These are phyloP conservation scores for Tagetes erecta DNA, from an alignment of 129 eudicot species.

Conservation along the genomic window DNA sequence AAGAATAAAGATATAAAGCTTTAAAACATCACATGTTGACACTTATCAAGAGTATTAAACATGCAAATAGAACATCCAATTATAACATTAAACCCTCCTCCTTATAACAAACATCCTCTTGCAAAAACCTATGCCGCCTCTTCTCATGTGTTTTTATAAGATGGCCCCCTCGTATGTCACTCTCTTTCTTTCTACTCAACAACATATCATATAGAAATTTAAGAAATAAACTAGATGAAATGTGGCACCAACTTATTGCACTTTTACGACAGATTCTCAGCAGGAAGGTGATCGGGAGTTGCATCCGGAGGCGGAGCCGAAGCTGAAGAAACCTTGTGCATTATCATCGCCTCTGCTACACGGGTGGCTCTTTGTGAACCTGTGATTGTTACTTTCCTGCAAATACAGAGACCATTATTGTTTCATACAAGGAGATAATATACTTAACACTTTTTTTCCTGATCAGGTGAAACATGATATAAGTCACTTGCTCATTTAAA, in stretches of 20 bases:
- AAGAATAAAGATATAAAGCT: no score
- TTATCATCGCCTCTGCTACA: constrained; percentile 79
- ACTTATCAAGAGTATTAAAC: no score
- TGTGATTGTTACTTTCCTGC: constrained; percentile 87
- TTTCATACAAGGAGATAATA: no score
- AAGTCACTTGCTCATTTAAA: no score
- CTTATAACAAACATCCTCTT: not conserved
- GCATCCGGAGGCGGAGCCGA: constrained; percentile 27
- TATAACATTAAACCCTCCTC: not conserved
- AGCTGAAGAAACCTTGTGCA: constrained; percentile 63
- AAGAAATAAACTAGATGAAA: not conserved
- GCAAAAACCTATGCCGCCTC: not conserved
- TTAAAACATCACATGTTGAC: no score
- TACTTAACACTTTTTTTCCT: no score
- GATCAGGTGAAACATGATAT: no score
- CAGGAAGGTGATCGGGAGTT: not conserved
- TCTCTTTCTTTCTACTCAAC: not conserved
- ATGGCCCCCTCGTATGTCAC: constrained; percentile 5
- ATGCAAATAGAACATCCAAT: no score
- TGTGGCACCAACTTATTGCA: not conserved
- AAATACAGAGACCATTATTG: not conserved
- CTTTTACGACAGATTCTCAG: not conserved
- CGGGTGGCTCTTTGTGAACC: constrained; percentile 80
- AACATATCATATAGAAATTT: not conserved
- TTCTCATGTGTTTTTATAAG: not conserved